These are phyloP conservation scores for Sergeia podlipaevii DNA, from an alignment of 208 protist species.

Conservation along the genomic window DNA sequence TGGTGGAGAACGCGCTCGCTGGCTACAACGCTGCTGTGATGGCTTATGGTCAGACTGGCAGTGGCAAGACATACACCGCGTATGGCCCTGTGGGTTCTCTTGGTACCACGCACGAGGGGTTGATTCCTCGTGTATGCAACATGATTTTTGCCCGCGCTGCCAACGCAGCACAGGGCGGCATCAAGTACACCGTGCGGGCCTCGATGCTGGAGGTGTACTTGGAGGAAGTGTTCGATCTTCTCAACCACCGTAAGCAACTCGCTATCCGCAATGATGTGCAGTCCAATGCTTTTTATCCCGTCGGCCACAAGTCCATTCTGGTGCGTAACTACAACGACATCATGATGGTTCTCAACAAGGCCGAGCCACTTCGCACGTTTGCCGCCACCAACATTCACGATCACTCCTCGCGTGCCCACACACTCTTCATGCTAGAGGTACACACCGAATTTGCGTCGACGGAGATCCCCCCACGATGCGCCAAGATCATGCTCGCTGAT, in stretches of 20 bases:
- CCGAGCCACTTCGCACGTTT: slow-evolving; percentile 85
- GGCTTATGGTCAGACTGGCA: slow-evolving; percentile 88
- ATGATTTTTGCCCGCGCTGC: slow-evolving; percentile 72
- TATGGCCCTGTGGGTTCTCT: slow-evolving; percentile 63
- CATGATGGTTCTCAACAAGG: slow-evolving; percentile 71
- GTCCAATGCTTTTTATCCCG: slow-evolving; percentile 86
- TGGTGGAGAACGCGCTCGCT: slow-evolving; percentile 87
- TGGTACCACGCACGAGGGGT: slow-evolving; percentile 56
- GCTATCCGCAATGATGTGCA: slow-evolving; percentile 84
- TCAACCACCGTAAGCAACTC: slow-evolving; percentile 82
- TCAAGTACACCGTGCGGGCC: slow-evolving; percentile 49
- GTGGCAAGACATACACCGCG: slow-evolving; percentile 84
- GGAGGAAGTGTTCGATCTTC: slow-evolving; percentile 93
- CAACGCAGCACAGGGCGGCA: slow-evolving; percentile 52
- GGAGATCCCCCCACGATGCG: slow-evolving; percentile 48
- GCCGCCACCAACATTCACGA: slow-evolving; percentile 86
- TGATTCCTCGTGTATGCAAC: slow-evolving; percentile 82
- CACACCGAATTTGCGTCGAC: slow-evolving; percentile 55
- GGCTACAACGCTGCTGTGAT: slow-evolving; percentile 88
- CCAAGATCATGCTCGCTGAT: slow-evolving; percentile 76
- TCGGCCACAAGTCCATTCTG: slow-evolving; percentile 68
- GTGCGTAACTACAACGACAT: slow-evolving; percentile 84
- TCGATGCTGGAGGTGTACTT: slow-evolving; percentile 97
- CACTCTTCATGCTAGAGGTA: slow-evolving; percentile 77
- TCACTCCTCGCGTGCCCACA: slow-evolving; percentile 79